Conservation (phyloP, 225 moss, liverwort and hornwort species). For the Pleurozium schreberi region DNA sequence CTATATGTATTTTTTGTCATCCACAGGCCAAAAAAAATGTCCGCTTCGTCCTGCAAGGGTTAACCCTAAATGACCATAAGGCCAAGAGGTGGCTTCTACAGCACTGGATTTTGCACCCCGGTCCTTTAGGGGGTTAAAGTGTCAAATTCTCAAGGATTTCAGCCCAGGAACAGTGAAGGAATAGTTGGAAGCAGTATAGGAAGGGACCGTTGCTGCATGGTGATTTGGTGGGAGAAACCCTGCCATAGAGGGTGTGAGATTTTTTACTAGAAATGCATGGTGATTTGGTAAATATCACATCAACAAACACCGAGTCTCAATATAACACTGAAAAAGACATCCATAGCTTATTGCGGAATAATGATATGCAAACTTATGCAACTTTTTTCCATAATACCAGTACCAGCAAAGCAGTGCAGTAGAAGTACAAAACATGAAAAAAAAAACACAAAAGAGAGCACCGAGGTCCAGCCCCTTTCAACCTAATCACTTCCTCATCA, state of each 20-base stretch:
- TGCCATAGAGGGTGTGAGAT: too few species aligned
- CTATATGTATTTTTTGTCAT: too few species aligned
- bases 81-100: too few species aligned
- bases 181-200: neutral
- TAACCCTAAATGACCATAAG: too few species aligned
- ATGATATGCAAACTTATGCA: neutral
- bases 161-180: neutral
- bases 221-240: too few species aligned
- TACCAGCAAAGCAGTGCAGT: neutral
- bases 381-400: neutral
- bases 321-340: neutral
- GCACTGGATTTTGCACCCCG: too few species aligned
- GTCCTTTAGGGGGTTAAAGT: too few species aligned
- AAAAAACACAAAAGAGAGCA: neutral
- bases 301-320: neutral
- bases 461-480: neutral
- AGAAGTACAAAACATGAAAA: neutral
- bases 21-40: too few species aligned
- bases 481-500: neutral
- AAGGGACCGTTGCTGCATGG: neutral
- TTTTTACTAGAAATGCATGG: too few species aligned
- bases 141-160: neutral
- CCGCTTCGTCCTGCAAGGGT: too few species aligned
- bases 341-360: neutral
- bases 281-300: neutral